These are phyloP conservation scores for Candida sakaeoensis DNA, from an alignment of 805 yeast species.

Conservation along the genomic window DNA sequence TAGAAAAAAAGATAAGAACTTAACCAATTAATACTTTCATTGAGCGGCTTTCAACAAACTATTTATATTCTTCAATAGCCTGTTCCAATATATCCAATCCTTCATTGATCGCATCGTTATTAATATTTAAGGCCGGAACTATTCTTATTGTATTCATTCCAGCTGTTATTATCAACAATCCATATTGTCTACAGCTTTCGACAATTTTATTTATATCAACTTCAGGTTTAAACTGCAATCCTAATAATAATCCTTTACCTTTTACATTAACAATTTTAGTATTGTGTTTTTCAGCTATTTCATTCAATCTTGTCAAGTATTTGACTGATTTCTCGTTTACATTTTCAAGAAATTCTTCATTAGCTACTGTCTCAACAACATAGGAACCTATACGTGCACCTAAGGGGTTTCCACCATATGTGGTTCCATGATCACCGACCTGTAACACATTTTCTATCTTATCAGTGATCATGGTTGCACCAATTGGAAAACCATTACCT, in stretches of 20 bases:
- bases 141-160: conserved; percentile 88
- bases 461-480: conserved; percentile 86
- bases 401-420: conserved; percentile 95
- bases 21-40: not conserved
- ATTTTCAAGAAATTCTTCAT: conserved; percentile 52
- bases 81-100: conserved; percentile 68
- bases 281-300: conserved; percentile 54
- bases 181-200: conserved; percentile 67
- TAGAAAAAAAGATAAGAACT: not conserved
- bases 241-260: conserved; percentile 87
- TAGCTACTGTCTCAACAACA: conserved; percentile 66
- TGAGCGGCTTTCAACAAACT: not conserved
- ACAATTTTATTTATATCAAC: conserved; percentile 65
- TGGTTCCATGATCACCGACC: conserved; percentile 97
- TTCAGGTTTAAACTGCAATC: conserved; percentile 60
- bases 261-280: conserved; percentile 64
- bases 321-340: conserved; percentile 61
- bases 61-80: conserved; percentile 4
- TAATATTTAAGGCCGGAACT: conserved; percentile 88
- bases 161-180: conserved; percentile 83
- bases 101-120: conserved; percentile 58
- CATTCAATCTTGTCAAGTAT: conserved; percentile 48
- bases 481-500: conserved; percentile 96
- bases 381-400: conserved; percentile 78
- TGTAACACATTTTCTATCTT: conserved; percentile 65